Evolutionary conservation across 257 asterid genomes (phyloP).

Genomic region (Agastache rugosa): DNA sequence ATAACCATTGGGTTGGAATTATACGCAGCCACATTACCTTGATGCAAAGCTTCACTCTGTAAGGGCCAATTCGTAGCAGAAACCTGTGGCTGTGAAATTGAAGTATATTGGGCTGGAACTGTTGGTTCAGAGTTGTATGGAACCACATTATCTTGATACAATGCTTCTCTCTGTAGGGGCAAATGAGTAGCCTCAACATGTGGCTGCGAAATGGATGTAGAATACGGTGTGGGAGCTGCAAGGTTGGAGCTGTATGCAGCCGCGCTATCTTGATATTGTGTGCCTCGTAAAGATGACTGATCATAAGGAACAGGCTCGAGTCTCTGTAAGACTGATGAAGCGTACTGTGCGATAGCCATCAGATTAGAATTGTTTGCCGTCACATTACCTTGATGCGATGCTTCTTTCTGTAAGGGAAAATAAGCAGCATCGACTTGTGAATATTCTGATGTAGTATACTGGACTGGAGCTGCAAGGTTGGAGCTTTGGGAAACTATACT

Average conservation of each 20-base stretch:
- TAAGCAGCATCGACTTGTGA: constrained; percentile 29
- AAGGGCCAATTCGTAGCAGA: background rate
- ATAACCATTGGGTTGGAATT: background rate
- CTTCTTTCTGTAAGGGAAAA: background rate
- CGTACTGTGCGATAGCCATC: constrained; percentile 4
- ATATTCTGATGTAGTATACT: constrained; percentile 33
- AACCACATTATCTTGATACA: background rate
- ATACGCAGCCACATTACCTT: background rate
- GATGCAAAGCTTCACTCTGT: background rate
- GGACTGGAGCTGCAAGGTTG: constrained; percentile 32
- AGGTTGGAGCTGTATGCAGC: constrained; percentile 33
- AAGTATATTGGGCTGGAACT: constrained; percentile 9
- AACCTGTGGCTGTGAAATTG: background rate
- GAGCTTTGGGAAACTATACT: constrained; percentile 29
- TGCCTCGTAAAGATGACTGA: constrained; percentile 2
- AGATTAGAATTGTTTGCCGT: background rate
- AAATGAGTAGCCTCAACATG: constrained; percentile 28
- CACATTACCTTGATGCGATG: background rate
- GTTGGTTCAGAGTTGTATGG: background rate
- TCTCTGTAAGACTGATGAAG: constrained; percentile 14
- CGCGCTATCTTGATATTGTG: constrained; percentile 24
- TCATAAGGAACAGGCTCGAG: background rate
- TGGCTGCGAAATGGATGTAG: constrained; percentile 36
- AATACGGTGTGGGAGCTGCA: constrained; percentile 32
- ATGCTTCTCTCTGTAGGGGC: background rate